Evolutionary conservation across 2,329 filamentous ascomycete species (phyloP), one percentile per base, ranked within the genome.

Genomic region (Microsporum canis): DNA sequence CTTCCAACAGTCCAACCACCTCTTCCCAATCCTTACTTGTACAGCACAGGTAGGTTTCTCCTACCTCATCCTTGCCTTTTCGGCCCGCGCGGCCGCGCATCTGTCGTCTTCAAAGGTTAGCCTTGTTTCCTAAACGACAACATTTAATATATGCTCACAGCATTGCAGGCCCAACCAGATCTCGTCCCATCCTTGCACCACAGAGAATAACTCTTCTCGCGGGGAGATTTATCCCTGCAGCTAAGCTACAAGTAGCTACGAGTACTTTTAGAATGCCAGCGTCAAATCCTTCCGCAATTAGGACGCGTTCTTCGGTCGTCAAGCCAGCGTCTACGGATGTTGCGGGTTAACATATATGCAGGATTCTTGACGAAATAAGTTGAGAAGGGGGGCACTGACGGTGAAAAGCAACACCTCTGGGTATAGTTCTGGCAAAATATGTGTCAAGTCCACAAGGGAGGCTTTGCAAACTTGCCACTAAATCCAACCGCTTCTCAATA

Each of bases 1-100:
- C 84, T 68, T 88, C 82, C 77, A 91, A 82, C 43, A 91, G 75
- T 61, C 87, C 83, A 36, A 87, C 79, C 3, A 90, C 86, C 14
- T 82, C 82, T 68, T 88, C 85, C 12, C 91, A 72, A 66, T 91
- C 88, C 7, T 77, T 73, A 67, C 84, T 81, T 34, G 84, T 81
- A 68, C 88, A 91, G 69, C 88, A 90, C 0, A 91, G 76, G 70
- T 88, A 91, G 1, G 87, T 91, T 73, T 91, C 88, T 1, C 88
- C 88, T 55, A 88, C 76, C 58, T 88, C 86, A 60, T 89, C 87
- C 68, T 89, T 91, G 57, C 88, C 88, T 72, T 90, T 90, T 60
- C 88, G 81, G 5, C 88, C 88, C 23, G 88, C 88, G 63, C 88
- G 81, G 2, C 88, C 88, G 68, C 87, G 82, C 88, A 91, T 91